phyloP scores from a whole-genome alignment of 768 basidiomycete genomes.

The Gelatoporia subvermispora region DNA sequence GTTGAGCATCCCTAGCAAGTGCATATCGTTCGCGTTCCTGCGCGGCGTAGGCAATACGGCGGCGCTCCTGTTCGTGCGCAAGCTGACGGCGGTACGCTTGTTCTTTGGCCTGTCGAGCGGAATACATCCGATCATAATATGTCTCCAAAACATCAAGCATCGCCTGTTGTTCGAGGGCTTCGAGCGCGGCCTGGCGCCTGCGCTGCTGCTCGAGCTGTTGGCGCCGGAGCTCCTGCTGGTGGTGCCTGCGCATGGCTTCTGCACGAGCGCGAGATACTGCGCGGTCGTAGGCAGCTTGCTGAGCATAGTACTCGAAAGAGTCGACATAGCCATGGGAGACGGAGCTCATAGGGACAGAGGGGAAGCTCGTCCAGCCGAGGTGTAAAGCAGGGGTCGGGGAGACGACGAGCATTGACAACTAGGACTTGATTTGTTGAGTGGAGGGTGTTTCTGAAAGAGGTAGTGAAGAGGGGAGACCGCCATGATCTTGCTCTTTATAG shows the following conservation, averaged over 20 bases:
- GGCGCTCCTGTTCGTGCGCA: conserved; percentile 2
- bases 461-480: not conserved
- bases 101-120: conserved; percentile 4
- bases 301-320: not conserved
- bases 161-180: conserved; percentile 10
- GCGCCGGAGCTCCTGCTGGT: conserved; percentile 2
- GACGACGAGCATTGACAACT: not conserved
- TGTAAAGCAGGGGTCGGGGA: not conserved
- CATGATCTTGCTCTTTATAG: not conserved
- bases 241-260: conserved; percentile 3
- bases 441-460: not conserved
- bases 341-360: not conserved
- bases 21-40: conserved; percentile 6
- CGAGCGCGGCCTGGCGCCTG: conserved; percentile 7
- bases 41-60: not conserved
- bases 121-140: conserved; percentile 1
- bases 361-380: not conserved
- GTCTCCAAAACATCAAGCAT: not conserved
- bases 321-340: not conserved
- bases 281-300: conserved; percentile 5
- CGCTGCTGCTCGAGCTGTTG: not conserved
- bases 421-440: not conserved
- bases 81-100: not conserved
- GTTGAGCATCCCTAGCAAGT: not conserved
- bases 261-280: conserved; percentile 7